Percentiles rank a stretch among this genome's conserved stretches.
Evolutionary conservation across 208 protist species (phyloP).

Genomic region (Leishmania tropica): DNA sequence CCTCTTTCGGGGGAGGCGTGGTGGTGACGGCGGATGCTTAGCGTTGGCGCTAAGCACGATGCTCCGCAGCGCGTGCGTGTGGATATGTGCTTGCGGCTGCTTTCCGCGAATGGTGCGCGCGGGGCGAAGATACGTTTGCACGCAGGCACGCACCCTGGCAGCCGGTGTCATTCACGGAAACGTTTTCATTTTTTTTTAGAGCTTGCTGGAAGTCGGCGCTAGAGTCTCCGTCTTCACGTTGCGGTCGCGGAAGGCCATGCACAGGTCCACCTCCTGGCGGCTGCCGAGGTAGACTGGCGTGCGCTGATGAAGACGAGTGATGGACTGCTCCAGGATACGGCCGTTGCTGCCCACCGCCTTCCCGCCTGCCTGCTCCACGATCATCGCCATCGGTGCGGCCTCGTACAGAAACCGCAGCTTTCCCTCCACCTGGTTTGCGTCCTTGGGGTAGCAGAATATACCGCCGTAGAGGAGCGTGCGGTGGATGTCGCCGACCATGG

Average conservation of each 20-base stretch:
- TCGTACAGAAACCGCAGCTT: conserved; percentile 98
- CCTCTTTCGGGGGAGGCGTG: not conserved
- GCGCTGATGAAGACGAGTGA: conserved; percentile 92
- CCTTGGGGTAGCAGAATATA: conserved; percentile 98
- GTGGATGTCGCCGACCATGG: conserved; percentile 98
- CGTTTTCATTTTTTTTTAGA: conserved; percentile 29
- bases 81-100: not conserved
- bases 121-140: not conserved
- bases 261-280: conserved; percentile 85
- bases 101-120: not conserved
- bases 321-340: conserved; percentile 86
- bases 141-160: conserved; percentile 1
- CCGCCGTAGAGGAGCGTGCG: conserved; percentile 98
- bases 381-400: conserved; percentile 93
- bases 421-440: conserved; percentile 91
- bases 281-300: conserved; percentile 92
- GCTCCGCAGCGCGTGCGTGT: not conserved
- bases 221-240: not conserved
- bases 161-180: not conserved
- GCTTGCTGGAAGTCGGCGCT: conserved; percentile 36
- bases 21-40: not conserved
- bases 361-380: conserved; percentile 92
- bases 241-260: conserved; percentile 73
- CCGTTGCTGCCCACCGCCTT: conserved; percentile 77
- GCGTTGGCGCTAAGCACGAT: not conserved